phyloP scores from a whole-genome alignment of 345 rosid species.

The Salix viminalis region DNA sequence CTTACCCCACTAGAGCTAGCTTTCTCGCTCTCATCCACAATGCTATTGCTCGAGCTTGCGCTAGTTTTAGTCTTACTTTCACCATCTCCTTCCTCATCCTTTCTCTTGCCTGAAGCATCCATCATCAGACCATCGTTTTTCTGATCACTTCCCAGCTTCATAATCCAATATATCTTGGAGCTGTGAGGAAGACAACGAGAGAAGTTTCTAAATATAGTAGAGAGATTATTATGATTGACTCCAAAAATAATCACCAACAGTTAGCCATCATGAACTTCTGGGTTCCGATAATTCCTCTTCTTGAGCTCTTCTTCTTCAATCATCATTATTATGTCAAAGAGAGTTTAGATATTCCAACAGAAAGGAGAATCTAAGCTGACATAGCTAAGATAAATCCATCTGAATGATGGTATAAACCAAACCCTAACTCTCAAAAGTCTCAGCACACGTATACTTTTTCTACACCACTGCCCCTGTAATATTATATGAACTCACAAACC shows the following conservation, averaged over 20 bases:
- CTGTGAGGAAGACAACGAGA: neutral
- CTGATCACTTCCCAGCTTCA: neutral
- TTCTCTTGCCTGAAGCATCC: slow-evolving; percentile 1
- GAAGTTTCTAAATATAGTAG: neutral
- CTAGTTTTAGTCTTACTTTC: slow-evolving; percentile 31
- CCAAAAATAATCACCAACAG: neutral
- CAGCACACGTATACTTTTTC: neutral
- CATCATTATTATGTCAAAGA: neutral
- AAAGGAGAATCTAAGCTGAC: neutral
- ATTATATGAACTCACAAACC: neutral
- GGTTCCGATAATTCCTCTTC: neutral
- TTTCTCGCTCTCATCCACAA: slow-evolving; percentile 30
- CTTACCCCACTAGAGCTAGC: slow-evolving; percentile 36
- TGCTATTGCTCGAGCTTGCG: slow-evolving; percentile 38
- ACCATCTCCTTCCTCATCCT: slow-evolving; percentile 16
- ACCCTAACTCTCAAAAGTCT: neutral
- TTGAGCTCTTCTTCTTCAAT: neutral
- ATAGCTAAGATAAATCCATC: neutral
- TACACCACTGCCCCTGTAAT: neutral
- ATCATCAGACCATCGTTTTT: slow-evolving; percentile 9
- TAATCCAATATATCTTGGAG: neutral
- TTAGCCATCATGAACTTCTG: neutral
- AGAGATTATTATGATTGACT: neutral
- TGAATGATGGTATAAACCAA: neutral
- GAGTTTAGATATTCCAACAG: neutral